Base-by-base conservation (phyloP, 495 filamentous ascomycete species). In the Bacidia rubella region DNA sequence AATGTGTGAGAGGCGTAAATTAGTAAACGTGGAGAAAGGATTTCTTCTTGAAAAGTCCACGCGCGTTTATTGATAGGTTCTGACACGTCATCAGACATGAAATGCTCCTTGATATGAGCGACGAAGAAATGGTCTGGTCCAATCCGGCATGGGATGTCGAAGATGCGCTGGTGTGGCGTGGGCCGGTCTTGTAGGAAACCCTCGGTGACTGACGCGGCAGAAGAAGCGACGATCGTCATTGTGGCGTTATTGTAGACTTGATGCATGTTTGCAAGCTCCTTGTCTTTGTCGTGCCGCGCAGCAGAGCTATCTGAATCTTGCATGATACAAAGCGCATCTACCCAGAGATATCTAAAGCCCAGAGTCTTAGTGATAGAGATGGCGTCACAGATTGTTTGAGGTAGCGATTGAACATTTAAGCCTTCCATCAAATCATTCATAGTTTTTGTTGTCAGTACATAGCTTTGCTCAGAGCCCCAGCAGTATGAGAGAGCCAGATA, bases 21-120 rank as follows among this genome's bases (percentile, higher is more conserved):
- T 4, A 71, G 51, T 0, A 60, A 52, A 0, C 66, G 61, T 11
- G 54, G 49, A 9, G 62, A 66, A 7, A 70, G 53, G 4, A 70
- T n/a, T 1, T 51, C 61, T 57, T 72, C 68, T 54, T 73, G 70
- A 53, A 60, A 70, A 3, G 69, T 70, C 69, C 69, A 72, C 9
- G 58, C 70, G 53, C 69, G 55, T 15, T 57, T 62, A 2, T 29
- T 52, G 42, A 52, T 43, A n/a, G 50, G 50, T 39, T 52, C 50
- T 45, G 9, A 20, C 2, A 1, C 41, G 24, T 52, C 50, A 52
- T 52, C 23, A 26, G 38, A 52, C 50, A 45, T 52, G 9, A 19
- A 22, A 40, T 52, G 50, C 50, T 52, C 50, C 22, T 52, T 32
- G 11, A 52, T 52, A 52, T 52, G 50, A n/a, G 26, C 50, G 39